Evolutionary conservation across 2,329 filamentous ascomycete genomes (phyloP).

Genomic region (Sarocladium brachiariae): DNA sequence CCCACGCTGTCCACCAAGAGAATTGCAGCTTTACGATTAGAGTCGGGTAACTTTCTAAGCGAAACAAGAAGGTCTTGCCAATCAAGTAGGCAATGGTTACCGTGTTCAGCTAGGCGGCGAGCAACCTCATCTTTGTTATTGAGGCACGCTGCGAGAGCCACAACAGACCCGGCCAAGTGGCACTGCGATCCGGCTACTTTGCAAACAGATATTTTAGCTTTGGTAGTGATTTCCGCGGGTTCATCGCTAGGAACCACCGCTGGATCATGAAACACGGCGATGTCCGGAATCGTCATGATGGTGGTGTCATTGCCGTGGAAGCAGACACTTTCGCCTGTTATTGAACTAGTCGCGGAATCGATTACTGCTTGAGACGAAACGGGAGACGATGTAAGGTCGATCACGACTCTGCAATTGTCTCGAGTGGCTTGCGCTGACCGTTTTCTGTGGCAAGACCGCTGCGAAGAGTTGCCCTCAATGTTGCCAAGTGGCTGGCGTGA

Average conservation of each 20-base stretch:
- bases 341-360: not conserved
- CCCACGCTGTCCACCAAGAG: slow-evolving; percentile 33
- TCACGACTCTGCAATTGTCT: slow-evolving; percentile 1
- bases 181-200: slow-evolving; percentile 28
- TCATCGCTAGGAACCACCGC: not conserved
- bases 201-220: slow-evolving; percentile 19
- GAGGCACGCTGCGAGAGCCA: slow-evolving; percentile 38
- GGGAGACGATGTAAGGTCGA: slow-evolving; percentile 15
- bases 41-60: not conserved
- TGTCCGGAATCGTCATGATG: slow-evolving; percentile 6
- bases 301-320: not conserved
- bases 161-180: slow-evolving; percentile 25
- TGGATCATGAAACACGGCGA: too few relatives aligned
- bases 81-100: not conserved
- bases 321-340: not conserved
- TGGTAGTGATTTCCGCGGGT: not conserved
- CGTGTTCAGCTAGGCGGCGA: not conserved
- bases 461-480: slow-evolving; percentile 18
- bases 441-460: slow-evolving; percentile 1
- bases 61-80: not conserved
- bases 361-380: not conserved
- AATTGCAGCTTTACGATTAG: slow-evolving; percentile 23
- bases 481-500: slow-evolving; percentile 17
- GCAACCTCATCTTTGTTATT: slow-evolving; percentile 1
- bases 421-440: not conserved